Conservation (phyloP, 805 yeast species). For the Nakazawaea ishiwadae region DNA sequence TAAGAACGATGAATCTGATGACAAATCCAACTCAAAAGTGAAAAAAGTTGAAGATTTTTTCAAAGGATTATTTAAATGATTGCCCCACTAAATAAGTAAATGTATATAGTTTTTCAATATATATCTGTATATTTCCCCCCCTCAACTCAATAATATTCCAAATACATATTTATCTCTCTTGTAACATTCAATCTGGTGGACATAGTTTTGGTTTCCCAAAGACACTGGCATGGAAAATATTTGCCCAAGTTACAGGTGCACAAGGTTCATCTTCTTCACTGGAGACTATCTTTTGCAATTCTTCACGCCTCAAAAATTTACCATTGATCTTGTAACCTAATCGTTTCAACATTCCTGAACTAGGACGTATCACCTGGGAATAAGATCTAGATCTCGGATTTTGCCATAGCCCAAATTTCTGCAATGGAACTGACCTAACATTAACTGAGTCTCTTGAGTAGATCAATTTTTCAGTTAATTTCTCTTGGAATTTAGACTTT, state of each 20-base stretch:
- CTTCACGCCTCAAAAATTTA: conserved; percentile 8
- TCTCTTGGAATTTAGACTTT: conserved; percentile 15
- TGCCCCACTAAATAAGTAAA: no score
- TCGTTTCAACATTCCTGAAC: neutral
- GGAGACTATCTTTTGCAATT: conserved; percentile 6
- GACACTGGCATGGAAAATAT: conserved; percentile 43
- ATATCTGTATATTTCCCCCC: no score
- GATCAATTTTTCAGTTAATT: conserved; percentile 15
- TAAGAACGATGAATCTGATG: neutral
- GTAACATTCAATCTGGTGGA: neutral
- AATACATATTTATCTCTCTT: conserved; percentile 24
- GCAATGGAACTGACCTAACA: conserved; percentile 3
- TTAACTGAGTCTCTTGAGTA: neutral
- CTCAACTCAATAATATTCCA: no score
- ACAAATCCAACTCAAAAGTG: conserved; percentile 34
- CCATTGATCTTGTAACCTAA: conserved; percentile 4
- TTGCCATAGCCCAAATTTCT: conserved; percentile 12
- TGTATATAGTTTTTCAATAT: no score
- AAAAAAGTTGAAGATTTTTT: conserved; percentile 56
- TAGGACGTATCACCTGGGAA: conserved; percentile 15
- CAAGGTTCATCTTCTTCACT: conserved; percentile 24
- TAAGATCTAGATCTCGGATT: conserved; percentile 18
- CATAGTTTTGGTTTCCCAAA: conserved; percentile 38
- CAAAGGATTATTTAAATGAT: conserved; percentile 48
- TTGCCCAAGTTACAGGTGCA: conserved; percentile 47